Evolutionary conservation across 2,329 filamentous ascomycete genomes (phyloP), one percentile per base, ranked within the genome.

Genomic region (Claviceps monticola): DNA sequence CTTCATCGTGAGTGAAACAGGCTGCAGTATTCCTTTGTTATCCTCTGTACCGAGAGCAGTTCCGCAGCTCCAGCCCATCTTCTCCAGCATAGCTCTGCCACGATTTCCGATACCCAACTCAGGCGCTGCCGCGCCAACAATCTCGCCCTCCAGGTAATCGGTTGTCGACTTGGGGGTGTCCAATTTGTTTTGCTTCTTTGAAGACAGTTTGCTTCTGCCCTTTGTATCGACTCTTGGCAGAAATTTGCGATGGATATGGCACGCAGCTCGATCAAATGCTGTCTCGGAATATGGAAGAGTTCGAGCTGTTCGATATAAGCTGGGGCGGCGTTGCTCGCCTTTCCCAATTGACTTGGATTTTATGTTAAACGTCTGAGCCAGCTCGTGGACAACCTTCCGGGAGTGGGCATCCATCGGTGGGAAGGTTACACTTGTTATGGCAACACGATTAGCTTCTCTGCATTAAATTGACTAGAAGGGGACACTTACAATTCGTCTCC

Each of bases 31-130:
- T 36, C 93, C 93, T 66, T 93, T 87, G 65, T 94, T 95, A 56
- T 94, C 82, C 1, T 73, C 64, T 11, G 86, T 80, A 50, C 93
- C 93, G 1, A 98, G 75, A 1, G 86, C 86, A 62, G 84, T 95
- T 5, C 93, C 93, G 50, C 76, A 84, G 55, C 79, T 86, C 90
- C 93, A 98, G 3, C 93, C 93, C 93, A 97, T 97, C 69, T 93
- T 97, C 70, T 95, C 88, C 56, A 98, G 70, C 81, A 98, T 86
- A 3, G 82, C 80, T 49, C 88, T 79, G 11, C 93, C 93, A 58
- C 81, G 88, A 64, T 95, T 97, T 50, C 85, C 86, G 4, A 74
- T 72, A 1, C 87, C 86, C 36, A 98, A 75, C 64, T 95, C 90
- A 11, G 89, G 86, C 1, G 91, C 90, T 47, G 82, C 80, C 1